These are phyloP conservation scores for Geranium rotundifolium DNA, from an alignment of 345 rosid species.

Conservation along the genomic window DNA sequence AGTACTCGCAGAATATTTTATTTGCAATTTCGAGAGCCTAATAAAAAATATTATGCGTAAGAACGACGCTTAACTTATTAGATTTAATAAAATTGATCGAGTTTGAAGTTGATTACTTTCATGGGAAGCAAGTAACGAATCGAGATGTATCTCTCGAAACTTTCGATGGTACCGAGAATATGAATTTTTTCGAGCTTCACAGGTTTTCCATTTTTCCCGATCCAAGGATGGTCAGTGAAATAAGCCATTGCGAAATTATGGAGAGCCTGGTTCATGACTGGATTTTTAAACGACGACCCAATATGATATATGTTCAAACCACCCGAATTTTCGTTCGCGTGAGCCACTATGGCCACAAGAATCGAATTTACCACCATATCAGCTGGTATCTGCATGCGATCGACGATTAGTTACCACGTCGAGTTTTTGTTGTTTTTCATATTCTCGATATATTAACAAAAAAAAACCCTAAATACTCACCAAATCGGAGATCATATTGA, in stretches of 20 bases:
- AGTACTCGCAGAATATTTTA: too few relatives aligned
- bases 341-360: slow-evolving; percentile 10
- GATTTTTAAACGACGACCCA: slow-evolving; percentile 14
- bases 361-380: slow-evolving; percentile 19
- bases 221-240: slow-evolving; percentile 12
- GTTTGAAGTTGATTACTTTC: slow-evolving; percentile 4
- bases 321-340: background rate
- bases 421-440: too few relatives aligned
- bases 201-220: slow-evolving; percentile 4
- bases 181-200: background rate
- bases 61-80: too few relatives aligned
- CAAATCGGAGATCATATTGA: slow-evolving; percentile 2
- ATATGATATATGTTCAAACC: slow-evolving; percentile 6
- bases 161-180: slow-evolving; percentile 1
- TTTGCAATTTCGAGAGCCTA: too few relatives aligned
- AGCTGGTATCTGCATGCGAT: slow-evolving; percentile 13
- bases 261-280: background rate
- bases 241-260: slow-evolving; percentile 6
- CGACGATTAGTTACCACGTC: too few relatives aligned
- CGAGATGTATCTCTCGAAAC: slow-evolving; percentile 5
- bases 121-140: slow-evolving; percentile 4
- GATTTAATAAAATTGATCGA: too few relatives aligned
- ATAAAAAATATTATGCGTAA: too few relatives aligned
- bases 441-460: too few relatives aligned
- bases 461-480: slow-evolving; percentile 4